Evolutionary conservation across 192 early-diverging fungal species (phyloP), one percentile per base, ranked within the genome.

Genomic region (Dispira simplex): DNA sequence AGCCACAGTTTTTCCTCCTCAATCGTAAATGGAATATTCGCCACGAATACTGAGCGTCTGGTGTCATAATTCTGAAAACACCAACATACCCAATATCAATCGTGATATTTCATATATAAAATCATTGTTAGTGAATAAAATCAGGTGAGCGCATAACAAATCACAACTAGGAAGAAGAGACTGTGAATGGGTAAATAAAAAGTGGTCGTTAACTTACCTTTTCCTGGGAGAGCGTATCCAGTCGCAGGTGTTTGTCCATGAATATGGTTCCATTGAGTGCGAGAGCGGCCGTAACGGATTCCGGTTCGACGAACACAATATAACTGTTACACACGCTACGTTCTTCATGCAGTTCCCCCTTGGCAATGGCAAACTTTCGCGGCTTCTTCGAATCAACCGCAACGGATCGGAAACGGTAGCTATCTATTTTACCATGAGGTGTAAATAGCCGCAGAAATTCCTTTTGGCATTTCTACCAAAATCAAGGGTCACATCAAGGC

Each of bases 261-360:
- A 92, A 95, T 8, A 92, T 52, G 11, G 76, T 71, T n/a, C 88
- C 90, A 66, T 95, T 95, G 60, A 93, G 70, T 58, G 73, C 68
- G 11, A 76, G 49, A 8, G 86, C 90, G 59, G 85, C 83, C 1
- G 68, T 70, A 0, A 81, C 85, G 0, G 82, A 74, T 9, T 75
- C 82, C 59, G 78, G 73, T 26, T 74, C 73, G 27, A 70, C 71
- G 71, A 77, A 98, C 46, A 97, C 93, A 53, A 95, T 78, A 66
- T 97, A 98, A 11, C 89, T 92, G 65, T 97, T 94, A 64, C 93
- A 71, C 13, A 83, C 74, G 67, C 94, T 86, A 52, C 93, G 85
- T 27, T 81, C 79, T 6, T 85, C 81, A 66, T 98, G 91, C 67
- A 98, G 77, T 65, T 89, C 81, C 65, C 87, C 87, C 8, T 81